phyloP scores from a whole-genome alignment of 495 filamentous ascomycete species.

The Pyrenula aspistea region DNA sequence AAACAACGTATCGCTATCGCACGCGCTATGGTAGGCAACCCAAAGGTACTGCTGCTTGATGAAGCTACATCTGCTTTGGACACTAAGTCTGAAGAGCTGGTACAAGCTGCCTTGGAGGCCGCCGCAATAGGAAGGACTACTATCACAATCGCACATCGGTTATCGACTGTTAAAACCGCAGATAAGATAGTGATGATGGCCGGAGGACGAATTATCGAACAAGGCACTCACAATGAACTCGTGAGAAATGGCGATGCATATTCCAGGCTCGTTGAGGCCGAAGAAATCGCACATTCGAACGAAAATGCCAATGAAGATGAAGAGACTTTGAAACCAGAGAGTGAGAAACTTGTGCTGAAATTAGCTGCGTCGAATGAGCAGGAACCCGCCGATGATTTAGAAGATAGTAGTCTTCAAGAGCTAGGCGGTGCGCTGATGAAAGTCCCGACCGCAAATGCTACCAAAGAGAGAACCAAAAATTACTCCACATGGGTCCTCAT shows the following conservation, averaged over 20 bases:
- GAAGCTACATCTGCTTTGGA: conserved; percentile 94
- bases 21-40: conserved; percentile 74
- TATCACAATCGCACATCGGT: conserved; percentile 87
- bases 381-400: background rate
- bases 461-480: conserved; percentile 47
- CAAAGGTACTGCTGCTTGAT: conserved; percentile 89
- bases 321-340: conserved; percentile 7
- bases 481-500: conserved; percentile 77
- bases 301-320: conserved; percentile 21
- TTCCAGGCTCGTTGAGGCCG: conserved; percentile 66
- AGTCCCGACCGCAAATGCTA: conserved; percentile 50
- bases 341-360: background rate
- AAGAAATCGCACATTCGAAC: conserved; percentile 43
- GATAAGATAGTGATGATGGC: conserved; percentile 95
- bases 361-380: conserved; percentile 4
- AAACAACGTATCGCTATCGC: conserved; percentile 90
- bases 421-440: conserved; percentile 14
- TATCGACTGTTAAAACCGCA: conserved; percentile 86
- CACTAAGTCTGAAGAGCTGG: conserved; percentile 87
- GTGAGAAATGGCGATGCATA: conserved; percentile 50
- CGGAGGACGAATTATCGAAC: conserved; percentile 75
- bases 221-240: conserved; percentile 66
- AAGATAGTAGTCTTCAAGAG: background rate
- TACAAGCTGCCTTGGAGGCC: conserved; percentile 83
- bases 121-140: conserved; percentile 87